Evolutionary conservation across 1,284 basidiomycete species (phyloP).

Genomic region (Pyrrhoderma lamaoense): DNA sequence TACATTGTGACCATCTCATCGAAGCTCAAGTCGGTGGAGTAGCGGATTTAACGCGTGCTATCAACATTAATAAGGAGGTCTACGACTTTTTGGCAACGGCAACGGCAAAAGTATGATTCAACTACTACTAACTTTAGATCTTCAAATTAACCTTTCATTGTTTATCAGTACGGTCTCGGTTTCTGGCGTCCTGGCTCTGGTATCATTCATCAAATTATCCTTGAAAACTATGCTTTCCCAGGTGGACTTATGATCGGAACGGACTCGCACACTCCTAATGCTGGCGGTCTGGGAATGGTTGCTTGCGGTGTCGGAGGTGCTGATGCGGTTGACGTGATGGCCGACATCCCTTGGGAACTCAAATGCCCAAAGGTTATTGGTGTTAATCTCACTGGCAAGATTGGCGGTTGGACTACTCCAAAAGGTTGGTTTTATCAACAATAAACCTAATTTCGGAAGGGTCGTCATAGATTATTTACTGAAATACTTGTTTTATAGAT

Average conservation of each 20-base stretch:
- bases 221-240: conserved; percentile 99
- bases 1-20: conserved; percentile 99
- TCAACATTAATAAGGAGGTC: conserved; percentile 96
- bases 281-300: conserved; percentile 98
- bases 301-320: conserved; percentile 99
- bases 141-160: conserved; percentile 12
- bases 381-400: conserved; percentile 94
- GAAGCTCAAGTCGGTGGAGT: conserved; percentile 93
- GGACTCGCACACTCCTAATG: conserved; percentile 98
- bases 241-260: conserved; percentile 99
- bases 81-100: conserved; percentile 99
- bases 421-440: conserved; percentile 58
- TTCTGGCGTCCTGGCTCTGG: conserved; percentile 99
- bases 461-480: conserved; percentile 11
- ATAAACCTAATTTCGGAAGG: background rate
- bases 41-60: conserved; percentile 90
- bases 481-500: conserved; percentile 41
- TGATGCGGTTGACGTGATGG: conserved; percentile 99
- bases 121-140: conserved; percentile 1
- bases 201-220: conserved; percentile 96
- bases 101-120: conserved; percentile 71
- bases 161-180: conserved; percentile 82
- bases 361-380: conserved; percentile 99
- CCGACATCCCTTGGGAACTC: conserved; percentile 95
- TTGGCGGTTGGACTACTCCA: conserved; percentile 94